Evolutionary conservation across 2,329 filamentous ascomycete species (phyloP), one percentile per base, ranked within the genome.

Genomic region (Fusarium paranaense): DNA sequence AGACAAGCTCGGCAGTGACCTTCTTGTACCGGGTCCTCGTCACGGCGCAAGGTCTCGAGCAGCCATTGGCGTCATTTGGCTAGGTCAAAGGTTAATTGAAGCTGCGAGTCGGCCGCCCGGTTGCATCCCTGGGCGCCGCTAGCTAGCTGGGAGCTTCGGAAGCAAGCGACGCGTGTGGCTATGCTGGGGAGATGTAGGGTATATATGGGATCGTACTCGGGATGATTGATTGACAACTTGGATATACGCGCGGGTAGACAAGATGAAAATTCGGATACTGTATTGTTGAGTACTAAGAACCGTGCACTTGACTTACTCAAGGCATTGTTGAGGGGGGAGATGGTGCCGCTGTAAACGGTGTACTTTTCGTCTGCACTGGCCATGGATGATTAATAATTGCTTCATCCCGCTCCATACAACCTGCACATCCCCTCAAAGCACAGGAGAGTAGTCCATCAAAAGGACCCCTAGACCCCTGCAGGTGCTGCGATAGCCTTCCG

Each of bases 101-200:
- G 18, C 45, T 38, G 38, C 32, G 35, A 68, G 71, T 67, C 71
- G 63, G 71, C 64, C 61, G 61, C 58, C 54, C 22, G 45, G n/a
- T 25, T 52, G 45, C 30, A 54, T 50, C 10, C 22, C 60, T 62
- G 42, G 67, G 67, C 45, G 59, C 60, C 60, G 16, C 56, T 62
- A 37, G 40, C 13, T 25, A 70, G 54, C 25, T 27, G 10, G 47
- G 37, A 65, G 11, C 42, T 32, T 35, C 71, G 56, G 62, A 59
- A 68, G 58, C 67, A 64, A 68, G 59, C 56, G 71, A 69, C 32
- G 67, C 32, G 61, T 22, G 64, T 74, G 71, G 71, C 68, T 72
- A 66, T 68, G 71, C 61, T 58, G 42, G 45, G 42, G 33, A 27
- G 47, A 38, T 45, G 33, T 32, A 62, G 42, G 67, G 52, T 60